These are phyloP conservation scores for Tylopilus plumbeoviolaceoides DNA, from an alignment of 768 basidiomycete genomes.

Conservation along the genomic window DNA sequence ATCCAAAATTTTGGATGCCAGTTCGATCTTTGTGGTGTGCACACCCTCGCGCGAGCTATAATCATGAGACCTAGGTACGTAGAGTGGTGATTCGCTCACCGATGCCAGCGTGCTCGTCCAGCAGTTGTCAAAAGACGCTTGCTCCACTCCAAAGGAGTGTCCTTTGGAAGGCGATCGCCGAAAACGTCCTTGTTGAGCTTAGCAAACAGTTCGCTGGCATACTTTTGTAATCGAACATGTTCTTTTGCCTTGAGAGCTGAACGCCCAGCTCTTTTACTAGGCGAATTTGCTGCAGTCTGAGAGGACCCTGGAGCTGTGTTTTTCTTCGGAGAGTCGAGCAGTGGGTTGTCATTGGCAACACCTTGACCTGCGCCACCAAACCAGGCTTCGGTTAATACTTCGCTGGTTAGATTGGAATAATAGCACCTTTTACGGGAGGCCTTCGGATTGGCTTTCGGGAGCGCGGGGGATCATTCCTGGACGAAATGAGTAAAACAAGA, in stretches of 20 bases:
- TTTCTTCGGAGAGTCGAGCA: conserved; percentile 14
- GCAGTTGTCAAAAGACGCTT: conserved; percentile 64
- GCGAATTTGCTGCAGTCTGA: conserved; percentile 7
- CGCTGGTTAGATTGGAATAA: background rate
- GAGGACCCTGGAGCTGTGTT: background rate
- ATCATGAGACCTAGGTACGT: background rate
- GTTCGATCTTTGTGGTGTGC: conserved; percentile 62
- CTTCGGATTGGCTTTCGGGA: conserved; percentile 43
- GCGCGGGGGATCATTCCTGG: conserved; percentile 46
- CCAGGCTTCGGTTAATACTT: background rate
- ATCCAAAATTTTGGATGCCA: conserved; percentile 81
- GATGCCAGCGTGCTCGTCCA: conserved; percentile 62
- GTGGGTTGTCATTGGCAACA: conserved; percentile 1
- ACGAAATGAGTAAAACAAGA: conserved; percentile 2
- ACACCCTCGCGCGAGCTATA: conserved; percentile 53
- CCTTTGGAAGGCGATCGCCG: conserved; percentile 45
- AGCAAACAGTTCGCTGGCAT: conserved; percentile 56
- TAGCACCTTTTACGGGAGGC: conserved; percentile 5
- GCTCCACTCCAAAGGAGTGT: conserved; percentile 63
- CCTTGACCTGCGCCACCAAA: conserved; percentile 5
- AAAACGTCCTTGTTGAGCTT: conserved; percentile 61
- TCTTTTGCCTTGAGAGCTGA: conserved; percentile 38
- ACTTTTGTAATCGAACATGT: conserved; percentile 41
- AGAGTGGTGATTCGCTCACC: conserved; percentile 34
- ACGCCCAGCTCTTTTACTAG: conserved; percentile 23